Conservation (phyloP, 352 stramenopile species). For the Thalassiosira exigua region DNA sequence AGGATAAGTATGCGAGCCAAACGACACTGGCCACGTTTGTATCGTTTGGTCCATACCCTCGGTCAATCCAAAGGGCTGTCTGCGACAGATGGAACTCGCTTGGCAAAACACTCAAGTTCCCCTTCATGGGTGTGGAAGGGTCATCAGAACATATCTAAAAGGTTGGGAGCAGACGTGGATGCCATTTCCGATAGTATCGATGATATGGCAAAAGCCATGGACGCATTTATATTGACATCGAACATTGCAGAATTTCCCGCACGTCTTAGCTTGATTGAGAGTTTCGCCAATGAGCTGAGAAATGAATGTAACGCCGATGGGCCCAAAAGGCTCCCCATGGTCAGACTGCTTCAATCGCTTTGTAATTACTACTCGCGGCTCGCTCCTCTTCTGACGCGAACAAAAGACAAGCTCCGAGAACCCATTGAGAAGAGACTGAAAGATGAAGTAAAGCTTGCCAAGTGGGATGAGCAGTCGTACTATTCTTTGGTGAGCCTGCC, state of each 20-base stretch:
- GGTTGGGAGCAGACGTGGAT: conserved; percentile 35
- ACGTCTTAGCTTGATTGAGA: conserved; percentile 72
- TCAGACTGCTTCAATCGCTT: conserved; percentile 91
- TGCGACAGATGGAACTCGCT: not conserved
- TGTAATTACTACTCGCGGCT: conserved; percentile 95
- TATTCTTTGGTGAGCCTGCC: conserved; percentile 90
- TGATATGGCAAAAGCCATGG: conserved; percentile 76
- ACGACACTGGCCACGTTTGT: conserved; percentile 72
- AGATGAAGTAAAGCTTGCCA: conserved; percentile 97
- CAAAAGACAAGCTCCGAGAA: conserved; percentile 88
- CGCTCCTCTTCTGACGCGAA: conserved; percentile 71
- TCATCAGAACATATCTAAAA: conserved; percentile 35
- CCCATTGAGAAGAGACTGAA: conserved; percentile 97
- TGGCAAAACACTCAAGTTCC: conserved; percentile 5
- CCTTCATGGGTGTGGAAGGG: conserved; percentile 81
- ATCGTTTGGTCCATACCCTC: conserved; percentile 59
- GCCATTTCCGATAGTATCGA: conserved; percentile 42
- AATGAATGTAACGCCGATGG: conserved; percentile 47
- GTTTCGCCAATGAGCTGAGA: conserved; percentile 68
- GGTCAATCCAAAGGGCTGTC: not conserved
- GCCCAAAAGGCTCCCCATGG: conserved; percentile 72
- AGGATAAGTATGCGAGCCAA: conserved; percentile 58
- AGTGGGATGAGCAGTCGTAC: conserved; percentile 99
- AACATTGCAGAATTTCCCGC: conserved; percentile 77
- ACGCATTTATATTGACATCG: conserved; percentile 85